Evolutionary conservation across 129 eudicot genomes (phyloP).

Genomic region (Helichrysum umbraculigerum): DNA sequence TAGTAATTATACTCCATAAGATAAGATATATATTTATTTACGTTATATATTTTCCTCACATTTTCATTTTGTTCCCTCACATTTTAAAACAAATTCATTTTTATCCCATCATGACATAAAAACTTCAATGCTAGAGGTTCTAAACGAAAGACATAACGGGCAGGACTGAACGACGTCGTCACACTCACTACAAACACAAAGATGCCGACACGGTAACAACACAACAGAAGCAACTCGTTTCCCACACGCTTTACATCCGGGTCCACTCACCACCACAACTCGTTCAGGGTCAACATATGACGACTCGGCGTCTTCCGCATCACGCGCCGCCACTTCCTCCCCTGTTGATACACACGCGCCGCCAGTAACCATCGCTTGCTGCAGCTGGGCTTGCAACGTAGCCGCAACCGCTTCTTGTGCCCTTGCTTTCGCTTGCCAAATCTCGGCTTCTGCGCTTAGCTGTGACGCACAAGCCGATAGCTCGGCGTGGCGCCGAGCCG

Average conservation of each 20-base stretch:
- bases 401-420: conserved; percentile 62
- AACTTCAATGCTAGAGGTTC: conserved; percentile 68
- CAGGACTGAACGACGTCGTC: conserved; percentile 64
- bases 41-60: neutral
- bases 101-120: conserved; percentile 39
- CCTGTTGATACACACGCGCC: conserved; percentile 27
- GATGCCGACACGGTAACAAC: conserved; percentile 79
- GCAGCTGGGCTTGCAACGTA: conserved; percentile 58
- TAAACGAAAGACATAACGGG: conserved; percentile 59
- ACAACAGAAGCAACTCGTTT: conserved; percentile 70
- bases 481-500: conserved; percentile 53
- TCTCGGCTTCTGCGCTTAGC: conserved; percentile 52
- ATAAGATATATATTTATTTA: too few species aligned
- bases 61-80: neutral
- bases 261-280: conserved; percentile 46
- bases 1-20: too few species aligned
- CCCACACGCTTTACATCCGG: conserved; percentile 66
- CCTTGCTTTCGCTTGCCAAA: conserved; percentile 61
- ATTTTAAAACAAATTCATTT: conserved; percentile 4
- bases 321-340: conserved; percentile 34
- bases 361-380: conserved; percentile 44
- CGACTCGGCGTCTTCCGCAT: conserved; percentile 80
- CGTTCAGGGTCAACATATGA: conserved; percentile 69
- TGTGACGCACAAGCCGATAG: conserved; percentile 65
- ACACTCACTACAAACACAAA: conserved; percentile 64